Conservation (phyloP, 179 eudicot genomes). For the Patellifolia procumbens region DNA sequence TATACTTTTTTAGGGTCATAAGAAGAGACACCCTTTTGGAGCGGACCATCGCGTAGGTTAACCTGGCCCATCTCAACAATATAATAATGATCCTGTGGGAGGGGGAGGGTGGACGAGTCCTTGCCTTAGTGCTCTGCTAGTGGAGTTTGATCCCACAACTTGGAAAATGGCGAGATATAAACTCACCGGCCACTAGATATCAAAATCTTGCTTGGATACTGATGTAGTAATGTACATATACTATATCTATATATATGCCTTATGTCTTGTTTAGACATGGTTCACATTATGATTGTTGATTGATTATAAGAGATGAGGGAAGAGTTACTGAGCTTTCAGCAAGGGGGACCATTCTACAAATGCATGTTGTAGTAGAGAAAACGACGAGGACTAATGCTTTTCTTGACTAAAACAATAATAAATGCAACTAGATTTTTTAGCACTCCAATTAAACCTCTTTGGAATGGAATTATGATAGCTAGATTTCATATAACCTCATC, state of each 20-base stretch:
- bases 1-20: too few relatives aligned
- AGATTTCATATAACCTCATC: not conserved
- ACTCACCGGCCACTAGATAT: too few relatives aligned
- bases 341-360: conserved; percentile 35
- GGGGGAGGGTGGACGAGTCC: too few relatives aligned
- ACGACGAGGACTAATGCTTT: conserved; percentile 30
- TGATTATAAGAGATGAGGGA: conserved; percentile 18
- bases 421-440: conserved; percentile 3
- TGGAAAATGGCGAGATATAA: too few relatives aligned
- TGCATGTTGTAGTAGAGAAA: conserved; percentile 32
- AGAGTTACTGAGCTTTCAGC: conserved; percentile 18
- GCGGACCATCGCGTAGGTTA: too few relatives aligned
- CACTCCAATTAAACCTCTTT: conserved; percentile 16
- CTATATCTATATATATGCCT: not conserved
- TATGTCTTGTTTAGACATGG: conserved; percentile 12
- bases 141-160: too few relatives aligned
- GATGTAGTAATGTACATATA: too few relatives aligned
- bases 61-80: too few relatives aligned
- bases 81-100: too few relatives aligned
- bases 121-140: too few relatives aligned
- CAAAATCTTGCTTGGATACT: too few relatives aligned
- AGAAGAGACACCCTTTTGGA: too few relatives aligned
- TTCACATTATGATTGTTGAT: conserved; percentile 24
- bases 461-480: conserved; percentile 11
- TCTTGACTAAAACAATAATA: conserved; percentile 14